Percentiles rank a stretch among this genome's conserved stretches.
Evolutionary conservation across 768 basidiomycete genomes (phyloP).

Genomic region (Termitomyces sp.): DNA sequence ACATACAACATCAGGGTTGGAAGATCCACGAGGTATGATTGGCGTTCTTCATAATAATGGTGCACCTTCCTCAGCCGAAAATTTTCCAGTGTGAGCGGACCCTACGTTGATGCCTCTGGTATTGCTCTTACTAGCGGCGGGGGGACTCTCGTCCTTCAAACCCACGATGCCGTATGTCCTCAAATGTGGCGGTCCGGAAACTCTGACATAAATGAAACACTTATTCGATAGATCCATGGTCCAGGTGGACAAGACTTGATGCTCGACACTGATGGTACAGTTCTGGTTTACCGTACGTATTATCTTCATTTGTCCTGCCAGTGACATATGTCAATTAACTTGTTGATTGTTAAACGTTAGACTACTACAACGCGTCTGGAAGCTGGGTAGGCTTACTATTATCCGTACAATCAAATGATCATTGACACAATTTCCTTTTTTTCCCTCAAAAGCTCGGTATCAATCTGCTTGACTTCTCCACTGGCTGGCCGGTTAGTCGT

Average conservation of each 20-base stretch:
- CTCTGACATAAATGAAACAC: not conserved
- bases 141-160: conserved; percentile 42
- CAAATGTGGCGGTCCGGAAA: not conserved
- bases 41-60: not conserved
- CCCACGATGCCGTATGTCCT: not conserved
- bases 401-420: not conserved
- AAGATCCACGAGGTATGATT: conserved; percentile 34
- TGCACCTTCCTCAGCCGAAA: not conserved
- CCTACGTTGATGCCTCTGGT: conserved; percentile 20
- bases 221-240: conserved; percentile 36
- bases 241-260: conserved; percentile 54
- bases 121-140: conserved; percentile 43
- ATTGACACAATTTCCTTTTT: not conserved
- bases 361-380: conserved; percentile 47
- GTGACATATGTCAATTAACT: not conserved
- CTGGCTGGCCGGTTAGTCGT: conserved; percentile 40
- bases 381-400: conserved; percentile 31
- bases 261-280: conserved; percentile 39
- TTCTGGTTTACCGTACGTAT: conserved; percentile 46
- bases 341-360: conserved; percentile 32
- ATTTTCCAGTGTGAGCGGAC: not conserved
- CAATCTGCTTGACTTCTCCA: conserved; percentile 45
- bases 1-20: conserved; percentile 62
- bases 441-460: conserved; percentile 34
- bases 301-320: not conserved